These are phyloP conservation scores for Crucibulum laeve DNA, from an alignment of 768 basidiomycete genomes.

Conservation along the genomic window DNA sequence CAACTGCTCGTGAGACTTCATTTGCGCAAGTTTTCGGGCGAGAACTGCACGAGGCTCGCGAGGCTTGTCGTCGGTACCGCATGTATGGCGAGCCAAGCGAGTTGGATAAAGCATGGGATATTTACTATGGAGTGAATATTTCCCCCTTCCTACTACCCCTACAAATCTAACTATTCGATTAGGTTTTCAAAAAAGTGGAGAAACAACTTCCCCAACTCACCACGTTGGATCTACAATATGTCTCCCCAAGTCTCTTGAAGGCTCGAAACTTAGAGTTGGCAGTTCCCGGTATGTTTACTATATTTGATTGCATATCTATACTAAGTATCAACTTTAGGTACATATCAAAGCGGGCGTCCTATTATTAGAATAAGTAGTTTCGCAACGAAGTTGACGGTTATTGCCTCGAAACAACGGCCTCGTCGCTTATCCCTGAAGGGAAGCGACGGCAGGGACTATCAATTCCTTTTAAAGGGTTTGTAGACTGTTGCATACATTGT, in stretches of 20 bases:
- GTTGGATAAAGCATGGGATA: slow-evolving; percentile 97
- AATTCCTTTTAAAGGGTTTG: slow-evolving; percentile 87
- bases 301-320: background rate
- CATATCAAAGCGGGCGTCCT: slow-evolving; percentile 85
- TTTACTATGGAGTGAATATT: slow-evolving; percentile 84
- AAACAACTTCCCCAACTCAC: slow-evolving; percentile 88
- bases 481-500: background rate
- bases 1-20: slow-evolving; percentile 90
- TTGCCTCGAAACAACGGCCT: slow-evolving; percentile 95
- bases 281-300: slow-evolving; percentile 69
- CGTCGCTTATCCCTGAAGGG: slow-evolving; percentile 84
- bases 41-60: slow-evolving; percentile 88
- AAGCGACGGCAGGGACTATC: slow-evolving; percentile 89
- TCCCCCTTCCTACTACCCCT: background rate
- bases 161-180: background rate
- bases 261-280: slow-evolving; percentile 89
- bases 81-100: slow-evolving; percentile 84
- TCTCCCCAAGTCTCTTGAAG: slow-evolving; percentile 87
- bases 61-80: slow-evolving; percentile 84
- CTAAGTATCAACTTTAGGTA: slow-evolving; percentile 44
- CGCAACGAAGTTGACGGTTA: slow-evolving; percentile 85
- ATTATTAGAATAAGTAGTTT: slow-evolving; percentile 83
- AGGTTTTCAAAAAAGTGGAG: slow-evolving; percentile 96
- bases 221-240: slow-evolving; percentile 93
- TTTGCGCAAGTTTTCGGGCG: slow-evolving; percentile 93